Conservation (phyloP, 192 early-diverging fungal species). For the Coemansia sp. region DNA sequence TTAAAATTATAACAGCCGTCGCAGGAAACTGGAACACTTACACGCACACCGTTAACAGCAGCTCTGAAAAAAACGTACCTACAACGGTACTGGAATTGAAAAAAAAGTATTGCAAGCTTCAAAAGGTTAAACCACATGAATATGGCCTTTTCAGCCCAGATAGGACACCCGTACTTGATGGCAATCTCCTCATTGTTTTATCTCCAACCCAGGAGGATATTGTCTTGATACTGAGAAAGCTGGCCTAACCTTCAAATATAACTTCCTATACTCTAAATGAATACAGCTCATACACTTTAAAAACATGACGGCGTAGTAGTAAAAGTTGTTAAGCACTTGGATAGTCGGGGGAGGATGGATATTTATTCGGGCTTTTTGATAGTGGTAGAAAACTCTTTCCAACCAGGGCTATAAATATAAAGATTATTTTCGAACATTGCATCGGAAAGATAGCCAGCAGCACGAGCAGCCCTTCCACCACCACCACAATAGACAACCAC, state of each 20-base stretch:
- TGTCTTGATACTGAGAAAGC: background rate
- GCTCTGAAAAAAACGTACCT: background rate
- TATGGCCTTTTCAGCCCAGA: background rate
- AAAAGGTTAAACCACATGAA: too few species aligned
- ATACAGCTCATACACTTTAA: too few species aligned
- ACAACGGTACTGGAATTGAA: background rate
- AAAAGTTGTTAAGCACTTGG: too few species aligned
- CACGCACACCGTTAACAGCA: background rate
- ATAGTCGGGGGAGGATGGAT: too few species aligned
- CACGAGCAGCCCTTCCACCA: slow-evolving; percentile 23
- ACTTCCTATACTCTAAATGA: too few species aligned
- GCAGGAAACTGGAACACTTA: background rate
- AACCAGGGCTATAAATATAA: slow-evolving; percentile 31
- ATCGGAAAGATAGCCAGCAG: slow-evolving; percentile 8
- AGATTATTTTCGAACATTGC: slow-evolving; percentile 24
- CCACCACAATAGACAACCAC: slow-evolving; percentile 32
- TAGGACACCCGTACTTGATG: background rate
- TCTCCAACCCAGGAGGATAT: background rate
- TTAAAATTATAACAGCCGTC: background rate
- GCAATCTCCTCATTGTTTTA: background rate
- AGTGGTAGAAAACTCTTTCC: slow-evolving; percentile 16
- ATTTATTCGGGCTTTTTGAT: too few species aligned
- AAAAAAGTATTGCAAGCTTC: background rate
- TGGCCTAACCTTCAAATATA: background rate
- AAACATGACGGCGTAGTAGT: too few species aligned